Base-by-base conservation (phyloP, 306 rosid species). In the Medicago ruthenica region DNA sequence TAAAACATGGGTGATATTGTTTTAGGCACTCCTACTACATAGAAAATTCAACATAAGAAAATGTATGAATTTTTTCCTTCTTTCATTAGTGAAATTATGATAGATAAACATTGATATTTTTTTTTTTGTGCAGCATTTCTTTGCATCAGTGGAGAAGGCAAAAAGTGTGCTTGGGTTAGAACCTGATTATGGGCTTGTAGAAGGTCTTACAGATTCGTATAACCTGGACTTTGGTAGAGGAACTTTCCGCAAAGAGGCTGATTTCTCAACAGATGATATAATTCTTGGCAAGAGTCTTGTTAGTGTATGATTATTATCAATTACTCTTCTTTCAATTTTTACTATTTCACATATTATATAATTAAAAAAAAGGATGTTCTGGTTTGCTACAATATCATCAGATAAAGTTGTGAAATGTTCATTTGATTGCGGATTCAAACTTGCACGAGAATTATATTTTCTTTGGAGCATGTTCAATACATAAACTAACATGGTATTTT, bases 181-280 rank as follows among this genome's bases (percentile, higher is more conserved):
- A 76, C 97, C 97, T 0, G 96, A 92, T n/a, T 89, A 84, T 31
- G 88, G 77, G 6, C 84, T 90, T 69, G 96, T 95, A 63, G 97
- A 88, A 79, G 97, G 99, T 73, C 97, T 95, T 70, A 59, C 97
- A 34, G 97, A 92, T 81, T 95, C 97, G 4, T 95, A 90, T 82
- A 85, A 90, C 78, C 79, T 90, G 36, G 99, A 95, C 85, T 95
- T 95, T 70, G 99, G 97, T 0, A 82, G 97, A 85, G 97, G 99
- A 65, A 90, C 97, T 27, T 92, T 42, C 88, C 80, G 99, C 44
- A 95, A 95, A 85, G 97, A 76, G 73, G 89, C 99, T 61, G 97
- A 95, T 86, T 95, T 92, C 77, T 79, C 87, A 42, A 92, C 99
- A 6, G 99, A 95, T 85, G 99, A 95, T 86, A 83, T 92, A 4